phyloP scores from a whole-genome alignment of 345 rosid genomes.

The Lenwebbia sp. region DNA sequence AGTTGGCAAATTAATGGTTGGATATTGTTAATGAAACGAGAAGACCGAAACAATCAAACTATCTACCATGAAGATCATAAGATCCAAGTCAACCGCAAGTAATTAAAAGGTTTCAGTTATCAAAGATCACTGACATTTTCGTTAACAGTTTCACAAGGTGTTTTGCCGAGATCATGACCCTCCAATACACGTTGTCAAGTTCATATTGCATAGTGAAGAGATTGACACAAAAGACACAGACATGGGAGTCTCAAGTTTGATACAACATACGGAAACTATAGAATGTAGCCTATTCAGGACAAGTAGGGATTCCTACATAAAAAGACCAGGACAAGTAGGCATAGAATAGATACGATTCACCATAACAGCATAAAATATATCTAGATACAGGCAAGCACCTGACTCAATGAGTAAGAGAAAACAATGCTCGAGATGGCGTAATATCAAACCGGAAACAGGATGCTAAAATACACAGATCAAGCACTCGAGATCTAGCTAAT shows the following conservation, averaged over 20 bases:
- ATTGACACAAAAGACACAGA: background rate
- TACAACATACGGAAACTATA: background rate
- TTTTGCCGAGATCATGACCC: background rate
- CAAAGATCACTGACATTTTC: too few species aligned
- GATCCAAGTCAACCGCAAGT: background rate
- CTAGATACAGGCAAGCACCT: background rate
- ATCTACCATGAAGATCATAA: background rate
- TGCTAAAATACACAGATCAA: background rate
- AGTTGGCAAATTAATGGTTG: background rate
- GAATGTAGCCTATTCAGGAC: background rate
- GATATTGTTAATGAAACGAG: background rate
- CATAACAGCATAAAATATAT: fast-evolving
- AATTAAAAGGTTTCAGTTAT: too few species aligned
- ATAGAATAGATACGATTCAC: background rate
- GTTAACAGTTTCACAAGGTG: background rate
- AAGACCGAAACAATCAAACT: background rate
- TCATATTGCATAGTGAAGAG: background rate
- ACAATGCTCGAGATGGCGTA: too few species aligned
- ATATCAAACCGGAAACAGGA: background rate
- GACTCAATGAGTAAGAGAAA: background rate
- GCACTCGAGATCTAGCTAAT: background rate
- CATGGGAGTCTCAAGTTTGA: background rate
- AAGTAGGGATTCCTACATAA: background rate
- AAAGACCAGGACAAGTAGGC: too few species aligned
- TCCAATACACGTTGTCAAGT: background rate